Evolutionary conservation across 352 stramenopile species (phyloP).

Genomic region (Globisporangium acanthophoron): DNA sequence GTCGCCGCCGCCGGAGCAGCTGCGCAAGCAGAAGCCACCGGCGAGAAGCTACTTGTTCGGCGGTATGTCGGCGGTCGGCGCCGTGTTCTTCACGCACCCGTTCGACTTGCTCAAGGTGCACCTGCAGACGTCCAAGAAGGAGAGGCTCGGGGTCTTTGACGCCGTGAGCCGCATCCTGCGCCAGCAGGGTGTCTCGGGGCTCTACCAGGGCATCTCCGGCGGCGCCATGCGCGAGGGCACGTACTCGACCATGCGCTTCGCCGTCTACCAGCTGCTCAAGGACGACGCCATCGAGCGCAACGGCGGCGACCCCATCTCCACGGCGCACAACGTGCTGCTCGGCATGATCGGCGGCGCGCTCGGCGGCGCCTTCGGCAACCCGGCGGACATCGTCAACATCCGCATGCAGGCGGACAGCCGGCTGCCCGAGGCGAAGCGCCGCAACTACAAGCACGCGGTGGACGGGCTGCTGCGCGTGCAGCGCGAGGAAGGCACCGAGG

Average conservation of each 20-base stretch:
- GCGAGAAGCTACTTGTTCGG: constrained; percentile 70
- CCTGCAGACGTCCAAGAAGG: constrained; percentile 72
- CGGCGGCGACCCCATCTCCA: constrained; percentile 57
- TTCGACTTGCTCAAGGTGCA: constrained; percentile 84
- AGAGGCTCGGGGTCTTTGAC: constrained; percentile 50
- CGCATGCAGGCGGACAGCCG: constrained; percentile 79
- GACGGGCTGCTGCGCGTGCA: constrained; percentile 63
- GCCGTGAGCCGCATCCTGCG: constrained; percentile 50
- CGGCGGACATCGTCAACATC: constrained; percentile 81
- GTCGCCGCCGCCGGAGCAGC: neutral
- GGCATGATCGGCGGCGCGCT: constrained; percentile 66
- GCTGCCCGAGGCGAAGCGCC: constrained; percentile 48
- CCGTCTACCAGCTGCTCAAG: constrained; percentile 81
- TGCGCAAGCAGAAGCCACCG: constrained; percentile 23
- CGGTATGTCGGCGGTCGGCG: constrained; percentile 69
- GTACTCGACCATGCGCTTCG: constrained; percentile 83
- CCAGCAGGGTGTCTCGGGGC: constrained; percentile 55
- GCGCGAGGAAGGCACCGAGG: constrained; percentile 54
- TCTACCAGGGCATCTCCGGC: constrained; percentile 80
- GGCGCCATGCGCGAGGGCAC: constrained; percentile 77
- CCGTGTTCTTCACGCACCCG: constrained; percentile 83
- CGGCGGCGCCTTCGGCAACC: constrained; percentile 64
- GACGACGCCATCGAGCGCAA: constrained; percentile 65
- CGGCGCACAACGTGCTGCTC: constrained; percentile 59
- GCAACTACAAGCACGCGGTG: constrained; percentile 80